Evolutionary conservation across 139 green algal genomes (phyloP).

Genomic region (Haematococcus sp.): DNA sequence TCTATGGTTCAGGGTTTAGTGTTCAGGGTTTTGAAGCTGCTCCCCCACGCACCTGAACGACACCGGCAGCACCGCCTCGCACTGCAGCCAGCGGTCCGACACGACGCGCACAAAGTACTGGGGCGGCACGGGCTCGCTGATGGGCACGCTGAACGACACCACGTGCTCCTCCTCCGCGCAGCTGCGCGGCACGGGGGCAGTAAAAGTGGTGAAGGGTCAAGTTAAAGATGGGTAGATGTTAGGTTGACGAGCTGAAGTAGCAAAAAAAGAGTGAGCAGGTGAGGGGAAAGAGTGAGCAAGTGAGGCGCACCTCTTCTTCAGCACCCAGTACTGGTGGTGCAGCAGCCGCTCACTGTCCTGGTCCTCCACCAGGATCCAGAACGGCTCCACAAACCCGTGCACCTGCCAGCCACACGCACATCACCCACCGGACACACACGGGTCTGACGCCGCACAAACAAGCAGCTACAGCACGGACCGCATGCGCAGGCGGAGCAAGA

Average conservation of each 20-base stretch:
- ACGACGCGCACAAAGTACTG: constrained; percentile 93
- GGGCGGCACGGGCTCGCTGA: constrained; percentile 91
- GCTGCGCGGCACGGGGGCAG: constrained; percentile 11
- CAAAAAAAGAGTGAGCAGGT: background rate
- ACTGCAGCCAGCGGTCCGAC: constrained; percentile 79
- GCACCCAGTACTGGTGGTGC: constrained; percentile 94
- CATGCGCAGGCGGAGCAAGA: no score
- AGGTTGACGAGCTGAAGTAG: no score
- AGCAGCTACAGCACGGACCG: background rate
- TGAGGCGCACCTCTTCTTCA: constrained; percentile 87
- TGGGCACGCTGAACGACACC: constrained; percentile 91
- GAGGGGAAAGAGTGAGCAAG: background rate
- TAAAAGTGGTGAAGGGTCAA: background rate
- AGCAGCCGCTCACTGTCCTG: constrained; percentile 85
- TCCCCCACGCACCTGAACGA: constrained; percentile 86
- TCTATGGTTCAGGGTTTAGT: no score
- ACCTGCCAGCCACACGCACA: constrained; percentile 43
- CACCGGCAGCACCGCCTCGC: constrained; percentile 85
- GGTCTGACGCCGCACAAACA: no score
- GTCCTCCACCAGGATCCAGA: constrained; percentile 97
- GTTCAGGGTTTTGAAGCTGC: no score
- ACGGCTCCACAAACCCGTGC: constrained; percentile 91
- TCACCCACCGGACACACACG: no score
- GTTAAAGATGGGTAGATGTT: background rate
- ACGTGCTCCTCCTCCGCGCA: constrained; percentile 80